These are phyloP conservation scores for Triglochin maritima DNA, from an alignment of 106 monocot species.

Conservation along the genomic window DNA sequence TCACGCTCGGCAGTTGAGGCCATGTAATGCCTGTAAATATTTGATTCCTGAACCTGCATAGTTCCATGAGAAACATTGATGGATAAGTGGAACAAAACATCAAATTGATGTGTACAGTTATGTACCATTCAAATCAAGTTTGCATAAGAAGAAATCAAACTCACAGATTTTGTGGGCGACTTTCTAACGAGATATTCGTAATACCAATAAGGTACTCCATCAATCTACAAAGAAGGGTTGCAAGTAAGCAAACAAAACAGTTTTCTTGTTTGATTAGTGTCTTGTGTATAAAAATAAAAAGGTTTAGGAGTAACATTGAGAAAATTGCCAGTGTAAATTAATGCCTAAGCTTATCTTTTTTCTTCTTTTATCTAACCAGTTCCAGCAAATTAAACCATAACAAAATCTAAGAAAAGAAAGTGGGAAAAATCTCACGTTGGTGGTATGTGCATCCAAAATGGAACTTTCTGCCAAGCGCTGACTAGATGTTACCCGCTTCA, in stretches of 20 bases:
- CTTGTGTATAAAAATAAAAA: neutral
- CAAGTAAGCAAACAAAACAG: neutral
- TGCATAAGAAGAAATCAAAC: constrained; percentile 18
- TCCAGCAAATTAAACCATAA: too few species aligned
- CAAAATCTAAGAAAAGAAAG: too few species aligned
- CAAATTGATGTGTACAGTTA: too few species aligned
- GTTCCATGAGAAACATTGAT: neutral
- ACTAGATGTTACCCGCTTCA: constrained; percentile 64
- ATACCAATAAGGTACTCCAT: constrained; percentile 85
- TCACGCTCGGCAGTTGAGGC: constrained; percentile 87
- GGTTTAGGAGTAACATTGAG: neutral
- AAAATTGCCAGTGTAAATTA: too few species aligned
- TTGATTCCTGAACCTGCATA: constrained; percentile 66
- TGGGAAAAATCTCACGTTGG: constrained; percentile 27
- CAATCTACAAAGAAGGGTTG: constrained; percentile 36
- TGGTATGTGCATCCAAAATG: constrained; percentile 73
- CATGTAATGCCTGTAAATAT: constrained; percentile 64
- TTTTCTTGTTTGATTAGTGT: neutral
- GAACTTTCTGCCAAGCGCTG: constrained; percentile 87
- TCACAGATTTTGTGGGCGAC: constrained; percentile 78
- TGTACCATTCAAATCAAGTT: neutral
- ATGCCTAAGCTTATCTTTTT: too few species aligned
- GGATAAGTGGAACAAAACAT: neutral
- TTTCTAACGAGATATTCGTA: constrained; percentile 93
- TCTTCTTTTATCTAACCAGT: too few species aligned